phyloP scores from a whole-genome alignment of 208 protist genomes.

The Leishmania gerbilli region DNA sequence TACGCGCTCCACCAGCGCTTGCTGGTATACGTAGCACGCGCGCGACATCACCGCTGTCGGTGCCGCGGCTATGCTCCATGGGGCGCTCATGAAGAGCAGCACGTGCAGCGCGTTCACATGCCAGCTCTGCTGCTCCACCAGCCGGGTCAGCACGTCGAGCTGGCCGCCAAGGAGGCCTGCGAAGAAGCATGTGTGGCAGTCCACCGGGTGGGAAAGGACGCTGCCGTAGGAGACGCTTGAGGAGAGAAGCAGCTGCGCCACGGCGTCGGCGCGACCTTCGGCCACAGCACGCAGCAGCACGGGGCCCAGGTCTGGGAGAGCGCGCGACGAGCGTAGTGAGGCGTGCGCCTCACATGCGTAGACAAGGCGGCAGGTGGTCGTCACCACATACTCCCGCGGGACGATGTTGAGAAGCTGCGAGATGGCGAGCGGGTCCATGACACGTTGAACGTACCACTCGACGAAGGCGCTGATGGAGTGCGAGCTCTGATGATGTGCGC shows the following conservation, averaged over 20 bases:
- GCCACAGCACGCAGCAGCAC: constrained; percentile 68
- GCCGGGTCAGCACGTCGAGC: constrained; percentile 52
- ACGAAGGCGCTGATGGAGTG: constrained; percentile 71
- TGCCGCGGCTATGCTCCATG: constrained; percentile 19
- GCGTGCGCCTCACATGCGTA: constrained; percentile 58
- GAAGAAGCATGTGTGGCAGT: constrained; percentile 55
- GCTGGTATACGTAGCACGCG: constrained; percentile 27
- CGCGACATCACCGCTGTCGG: not conserved
- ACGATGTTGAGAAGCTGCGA: constrained; percentile 78
- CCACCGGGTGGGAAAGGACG: constrained; percentile 34
- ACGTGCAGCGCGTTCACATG: constrained; percentile 64
- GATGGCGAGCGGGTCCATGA: constrained; percentile 79
- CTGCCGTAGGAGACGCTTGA: constrained; percentile 68
- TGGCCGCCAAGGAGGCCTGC: constrained; percentile 66
- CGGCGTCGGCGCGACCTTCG: constrained; percentile 57
- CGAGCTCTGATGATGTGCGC: constrained; percentile 24
- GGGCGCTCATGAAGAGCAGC: constrained; percentile 47
- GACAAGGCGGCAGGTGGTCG: constrained; percentile 71
- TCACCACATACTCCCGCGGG: constrained; percentile 74
- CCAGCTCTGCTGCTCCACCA: constrained; percentile 69
- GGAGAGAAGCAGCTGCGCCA: constrained; percentile 62
- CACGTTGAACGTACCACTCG: constrained; percentile 83
- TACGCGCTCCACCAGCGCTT: constrained; percentile 16
- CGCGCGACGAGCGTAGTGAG: constrained; percentile 44
- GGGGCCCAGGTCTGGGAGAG: constrained; percentile 73